Conservation (phyloP, 257 asterid species). For the Petunia secreta region DNA sequence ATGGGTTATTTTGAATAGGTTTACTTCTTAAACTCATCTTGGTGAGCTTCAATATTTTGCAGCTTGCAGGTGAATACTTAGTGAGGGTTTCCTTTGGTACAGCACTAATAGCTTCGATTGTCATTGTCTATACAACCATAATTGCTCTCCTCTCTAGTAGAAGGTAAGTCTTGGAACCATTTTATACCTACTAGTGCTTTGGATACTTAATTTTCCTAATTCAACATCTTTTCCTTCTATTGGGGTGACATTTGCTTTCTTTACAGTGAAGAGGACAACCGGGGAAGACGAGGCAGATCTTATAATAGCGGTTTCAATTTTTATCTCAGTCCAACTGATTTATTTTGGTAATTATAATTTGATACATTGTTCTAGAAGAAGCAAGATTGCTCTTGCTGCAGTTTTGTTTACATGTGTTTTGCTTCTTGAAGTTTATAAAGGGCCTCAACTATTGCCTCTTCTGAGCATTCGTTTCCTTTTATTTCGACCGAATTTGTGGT, state of each 20-base stretch:
- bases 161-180: constrained; percentile 51
- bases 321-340: constrained; percentile 69
- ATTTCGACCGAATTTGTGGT: neutral
- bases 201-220: constrained; percentile 18
- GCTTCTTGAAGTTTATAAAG: constrained; percentile 17
- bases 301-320: constrained; percentile 61
- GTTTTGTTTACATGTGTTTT: constrained; percentile 1
- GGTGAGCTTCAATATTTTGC: constrained; percentile 32
- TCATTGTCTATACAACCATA: constrained; percentile 81
- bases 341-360: constrained; percentile 68
- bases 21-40: neutral
- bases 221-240: neutral
- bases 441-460: neutral
- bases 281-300: constrained; percentile 90
- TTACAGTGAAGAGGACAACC: constrained; percentile 77
- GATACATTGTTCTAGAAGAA: constrained; percentile 32
- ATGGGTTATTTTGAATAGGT: constrained; percentile 29
- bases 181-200: constrained; percentile 19
- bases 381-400: constrained; percentile 2
- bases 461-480: neutral
- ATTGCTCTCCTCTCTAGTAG: constrained; percentile 78
- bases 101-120: constrained; percentile 92
- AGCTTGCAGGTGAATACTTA: constrained; percentile 85
- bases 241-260: constrained; percentile 21
- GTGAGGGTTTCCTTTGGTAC: constrained; percentile 97